Base-by-base conservation (phyloP, 108 stramenopile species). In the Cyclotella baltica region DNA sequence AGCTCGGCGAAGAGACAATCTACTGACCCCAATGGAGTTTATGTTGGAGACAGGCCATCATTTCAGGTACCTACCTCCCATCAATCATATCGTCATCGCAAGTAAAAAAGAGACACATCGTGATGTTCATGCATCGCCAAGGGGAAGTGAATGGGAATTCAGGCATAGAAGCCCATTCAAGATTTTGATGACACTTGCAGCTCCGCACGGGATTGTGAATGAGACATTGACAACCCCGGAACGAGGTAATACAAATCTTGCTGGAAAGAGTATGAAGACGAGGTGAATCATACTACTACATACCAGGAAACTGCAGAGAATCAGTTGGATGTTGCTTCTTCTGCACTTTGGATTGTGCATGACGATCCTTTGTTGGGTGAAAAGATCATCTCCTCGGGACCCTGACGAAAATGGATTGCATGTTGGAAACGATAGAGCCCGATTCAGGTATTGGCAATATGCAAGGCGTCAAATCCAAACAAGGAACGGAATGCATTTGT, bases 351-450 rank as follows among this genome's bases (percentile, higher is more conserved):
- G 85, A 78, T 88, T 61, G 80, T 80, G 27, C 88, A 88, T 70
- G 88, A 88, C 61, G 85, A 88, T 53, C 83, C 83, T 23, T 63
- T 76, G 38, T 77, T 88, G 28, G 80, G 75, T 28, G 62, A 56
- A 16, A 62, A 80, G 43, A 76, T 88, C 27, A 35, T 63, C 56
- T 79, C 47, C 43, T 85, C 84, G 19, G 83, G 83, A 23, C 66
- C 75, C 4, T 73, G 55, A 30, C 62, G 70, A n/a, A n/a, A 31
- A 74, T 84, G 75, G 67, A 78, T 29, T 83, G 82, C 36, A 73
- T 88, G 72, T 50, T 86, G n/a, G 88, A 88, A 71, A 88, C 88
- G 10, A 86, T 86, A 73, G 85, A 86, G 31, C 83, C 77, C 25
- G 65, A 72, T 28, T 40, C 71, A 5, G 77, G 77, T 15, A 75